Conservation (phyloP, 495 filamentous ascomycete species). For the Hyaloscypha hepaticicola region DNA sequence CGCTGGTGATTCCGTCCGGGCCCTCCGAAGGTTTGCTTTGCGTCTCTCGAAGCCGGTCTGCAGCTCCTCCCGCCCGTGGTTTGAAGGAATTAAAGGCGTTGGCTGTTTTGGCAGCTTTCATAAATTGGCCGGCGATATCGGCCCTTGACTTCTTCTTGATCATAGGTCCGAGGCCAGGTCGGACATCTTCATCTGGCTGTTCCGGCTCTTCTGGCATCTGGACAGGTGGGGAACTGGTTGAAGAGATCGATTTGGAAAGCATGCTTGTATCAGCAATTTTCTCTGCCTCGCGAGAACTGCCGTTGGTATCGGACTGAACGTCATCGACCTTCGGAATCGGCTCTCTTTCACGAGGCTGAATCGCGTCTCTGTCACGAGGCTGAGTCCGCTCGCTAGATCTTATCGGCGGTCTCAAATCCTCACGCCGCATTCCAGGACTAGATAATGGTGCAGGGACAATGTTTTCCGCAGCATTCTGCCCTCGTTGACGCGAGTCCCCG, state of each 20-base stretch:
- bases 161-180: conserved; percentile 88
- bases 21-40: conserved; percentile 54
- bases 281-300: neutral
- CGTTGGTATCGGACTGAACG: neutral
- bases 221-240: conserved; percentile 13
- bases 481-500: conserved; percentile 22
- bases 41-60: conserved; percentile 61
- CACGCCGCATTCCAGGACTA: conserved; percentile 46
- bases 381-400: conserved; percentile 42
- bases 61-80: conserved; percentile 78
- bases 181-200: conserved; percentile 46
- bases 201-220: conserved; percentile 30
- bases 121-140: conserved; percentile 75
- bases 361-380: too few relatives aligned
- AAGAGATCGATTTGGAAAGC: neutral
- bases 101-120: conserved; percentile 81
- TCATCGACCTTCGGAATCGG: conserved; percentile 3
- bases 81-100: conserved; percentile 66
- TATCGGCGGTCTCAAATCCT: conserved; percentile 43
- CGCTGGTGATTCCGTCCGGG: conserved; percentile 83
- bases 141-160: conserved; percentile 75
- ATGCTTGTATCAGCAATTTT: neutral
- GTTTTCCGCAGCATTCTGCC: conserved; percentile 30
- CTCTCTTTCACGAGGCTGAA: conserved; percentile 22
- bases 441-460: conserved; percentile 54